Conservation (phyloP, 2,329 filamentous ascomycete genomes). For the Talaromyces sp. region DNA sequence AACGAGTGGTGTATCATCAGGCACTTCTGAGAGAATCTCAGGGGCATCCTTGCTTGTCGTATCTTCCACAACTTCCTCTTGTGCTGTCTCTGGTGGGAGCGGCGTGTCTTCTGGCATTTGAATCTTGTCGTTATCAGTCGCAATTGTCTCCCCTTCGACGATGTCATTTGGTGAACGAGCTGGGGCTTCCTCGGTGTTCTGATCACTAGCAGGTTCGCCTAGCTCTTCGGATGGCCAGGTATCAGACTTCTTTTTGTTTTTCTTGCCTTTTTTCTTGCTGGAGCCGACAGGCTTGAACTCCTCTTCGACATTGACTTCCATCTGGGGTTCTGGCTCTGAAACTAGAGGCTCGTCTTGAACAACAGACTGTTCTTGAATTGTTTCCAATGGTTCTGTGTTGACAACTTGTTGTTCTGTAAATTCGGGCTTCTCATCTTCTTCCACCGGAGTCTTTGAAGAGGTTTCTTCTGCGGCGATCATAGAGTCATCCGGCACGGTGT, state of each 20-base stretch:
- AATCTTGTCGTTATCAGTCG: no score
- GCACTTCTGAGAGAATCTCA: background rate
- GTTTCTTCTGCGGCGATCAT: conserved; percentile 1
- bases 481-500: conserved; percentile 4
- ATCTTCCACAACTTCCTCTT: background rate
- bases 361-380: background rate
- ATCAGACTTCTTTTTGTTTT: conserved; percentile 1
- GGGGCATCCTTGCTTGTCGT: background rate
- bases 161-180: background rate
- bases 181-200: background rate
- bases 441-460: background rate
- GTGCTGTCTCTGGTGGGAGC: background rate
- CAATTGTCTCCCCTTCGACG: background rate
- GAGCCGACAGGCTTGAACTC: background rate
- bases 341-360: background rate
- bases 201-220: background rate
- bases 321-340: background rate
- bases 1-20: background rate
- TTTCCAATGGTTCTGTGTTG: background rate
- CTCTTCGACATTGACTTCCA: background rate
- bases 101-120: background rate
- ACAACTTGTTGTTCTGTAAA: background rate
- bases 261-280: conserved; percentile 8
- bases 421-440: background rate
- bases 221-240: background rate